A percentile compares a stretch with the other conserved stretches of the same genome.
Conservation (phyloP, 148 eudicot species). For the Polygonum maritimum region DNA sequence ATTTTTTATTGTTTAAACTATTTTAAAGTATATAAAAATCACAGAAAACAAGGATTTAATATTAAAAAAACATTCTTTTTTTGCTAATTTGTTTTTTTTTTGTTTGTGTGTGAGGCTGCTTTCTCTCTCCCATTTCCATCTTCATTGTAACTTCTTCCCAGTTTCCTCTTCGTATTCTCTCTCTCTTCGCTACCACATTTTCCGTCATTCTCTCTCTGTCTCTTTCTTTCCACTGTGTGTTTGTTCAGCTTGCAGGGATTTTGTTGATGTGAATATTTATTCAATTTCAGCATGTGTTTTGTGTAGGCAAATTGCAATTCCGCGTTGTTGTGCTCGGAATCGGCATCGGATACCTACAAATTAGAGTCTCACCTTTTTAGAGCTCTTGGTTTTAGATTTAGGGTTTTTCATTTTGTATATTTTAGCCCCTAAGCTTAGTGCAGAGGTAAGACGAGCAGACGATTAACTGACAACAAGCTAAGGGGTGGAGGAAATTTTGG, state of each 20-base stretch:
- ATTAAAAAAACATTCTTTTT: neutral
- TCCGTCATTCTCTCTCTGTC: slow-evolving; percentile 10
- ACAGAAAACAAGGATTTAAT: neutral
- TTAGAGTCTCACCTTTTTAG: slow-evolving; percentile 19
- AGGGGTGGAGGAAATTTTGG: neutral
- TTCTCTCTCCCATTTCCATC: neutral
- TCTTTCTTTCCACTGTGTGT: slow-evolving; percentile 5
- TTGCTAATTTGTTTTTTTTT: neutral
- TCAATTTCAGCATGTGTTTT: slow-evolving; percentile 3
- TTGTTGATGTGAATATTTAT: slow-evolving; percentile 9
- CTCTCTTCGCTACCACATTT: neutral
- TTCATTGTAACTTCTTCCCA: slow-evolving; percentile 8
- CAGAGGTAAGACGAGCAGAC: neutral
- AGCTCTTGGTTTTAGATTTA: slow-evolving; percentile 12
- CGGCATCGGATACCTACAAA: slow-evolving; percentile 11
- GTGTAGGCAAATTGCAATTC: slow-evolving; percentile 1
- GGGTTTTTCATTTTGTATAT: slow-evolving; percentile 18
- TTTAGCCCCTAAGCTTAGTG: slow-evolving; percentile 10
- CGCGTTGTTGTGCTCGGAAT: slow-evolving; percentile 15
- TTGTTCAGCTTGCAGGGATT: neutral
- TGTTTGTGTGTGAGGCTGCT: neutral
- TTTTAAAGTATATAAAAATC: neutral
- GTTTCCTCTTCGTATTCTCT: slow-evolving; percentile 16
- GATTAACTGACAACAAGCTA: neutral
- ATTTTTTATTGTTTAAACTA: neutral